These are phyloP conservation scores for Venustampulla echinocandica DNA, from an alignment of 495 filamentous ascomycete species.

Conservation along the genomic window DNA sequence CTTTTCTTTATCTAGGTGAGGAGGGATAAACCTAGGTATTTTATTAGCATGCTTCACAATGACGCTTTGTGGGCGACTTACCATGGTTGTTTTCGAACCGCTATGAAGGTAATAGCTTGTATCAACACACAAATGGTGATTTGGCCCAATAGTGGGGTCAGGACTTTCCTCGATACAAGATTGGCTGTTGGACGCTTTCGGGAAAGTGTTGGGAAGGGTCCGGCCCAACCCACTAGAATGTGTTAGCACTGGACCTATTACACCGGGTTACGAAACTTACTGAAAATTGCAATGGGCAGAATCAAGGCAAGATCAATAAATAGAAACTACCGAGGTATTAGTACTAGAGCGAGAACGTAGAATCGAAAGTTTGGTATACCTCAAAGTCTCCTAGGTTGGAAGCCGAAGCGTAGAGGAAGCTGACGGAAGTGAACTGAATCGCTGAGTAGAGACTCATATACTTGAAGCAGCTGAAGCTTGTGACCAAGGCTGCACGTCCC, in stretches of 20 bases:
- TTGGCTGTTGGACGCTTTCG: conserved; percentile 85
- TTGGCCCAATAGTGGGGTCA: conserved; percentile 84
- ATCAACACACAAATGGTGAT: conserved; percentile 72
- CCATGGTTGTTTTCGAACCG: conserved; percentile 72
- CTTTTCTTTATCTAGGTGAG: conserved; percentile 60
- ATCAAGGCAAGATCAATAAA: conserved; percentile 93
- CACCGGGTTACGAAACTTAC: conserved; percentile 35
- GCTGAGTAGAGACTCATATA: conserved; percentile 99
- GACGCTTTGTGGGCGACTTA: conserved; percentile 28
- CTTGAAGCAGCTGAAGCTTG: conserved; percentile 99
- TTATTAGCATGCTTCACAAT: neutral
- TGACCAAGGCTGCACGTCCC: conserved; percentile 88
- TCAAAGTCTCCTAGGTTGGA: conserved; percentile 98
- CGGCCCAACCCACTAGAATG: conserved; percentile 80
- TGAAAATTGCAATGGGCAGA: conserved; percentile 93
- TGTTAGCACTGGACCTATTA: conserved; percentile 10
- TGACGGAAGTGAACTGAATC: conserved; percentile 98
- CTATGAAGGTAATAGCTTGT: conserved; percentile 63
- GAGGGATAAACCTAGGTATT: conserved; percentile 62
- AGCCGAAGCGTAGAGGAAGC: conserved; percentile 90
- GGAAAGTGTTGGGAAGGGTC: conserved; percentile 67
- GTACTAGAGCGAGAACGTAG: neutral
- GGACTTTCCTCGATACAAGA: conserved; percentile 86
- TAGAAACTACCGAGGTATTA: conserved; percentile 53
- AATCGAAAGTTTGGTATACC: conserved; percentile 30